A percentile compares a stretch with the other conserved stretches of the same genome.
These are phyloP conservation scores for Xylariaceae sp. DNA, from an alignment of 2,329 filamentous ascomycete species.

Conservation along the genomic window DNA sequence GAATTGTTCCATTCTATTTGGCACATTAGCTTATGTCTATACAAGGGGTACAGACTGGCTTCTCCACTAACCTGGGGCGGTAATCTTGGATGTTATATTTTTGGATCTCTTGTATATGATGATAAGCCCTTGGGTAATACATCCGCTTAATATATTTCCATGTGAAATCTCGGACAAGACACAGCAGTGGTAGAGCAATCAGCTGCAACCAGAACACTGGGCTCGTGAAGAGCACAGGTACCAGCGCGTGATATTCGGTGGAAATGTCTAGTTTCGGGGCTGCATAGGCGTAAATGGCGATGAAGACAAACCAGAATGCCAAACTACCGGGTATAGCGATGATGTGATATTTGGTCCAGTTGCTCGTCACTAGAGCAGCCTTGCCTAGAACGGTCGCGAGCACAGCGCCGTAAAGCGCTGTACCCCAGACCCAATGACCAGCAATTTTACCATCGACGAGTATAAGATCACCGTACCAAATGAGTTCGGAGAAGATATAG, in stretches of 20 bases:
- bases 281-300: conserved; percentile 81
- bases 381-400: conserved; percentile 91
- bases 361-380: conserved; percentile 89
- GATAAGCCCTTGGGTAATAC: conserved; percentile 93
- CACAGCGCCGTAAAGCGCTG: conserved; percentile 89
- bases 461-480: conserved; percentile 78
- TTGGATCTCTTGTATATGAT: conserved; percentile 98
- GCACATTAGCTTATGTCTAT: conserved; percentile 17
- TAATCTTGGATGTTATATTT: conserved; percentile 99
- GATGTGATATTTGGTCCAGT: conserved; percentile 98
- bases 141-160: conserved; percentile 99
- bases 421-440: conserved; percentile 98
- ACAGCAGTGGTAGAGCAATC: conserved; percentile 74
- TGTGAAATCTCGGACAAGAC: conserved; percentile 80
- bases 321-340: conserved; percentile 93
- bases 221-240: conserved; percentile 74
- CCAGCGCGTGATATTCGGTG: conserved; percentile 77
- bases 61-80: conserved; percentile 68
- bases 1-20: conserved; percentile 90
- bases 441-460: conserved; percentile 75
- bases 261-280: conserved; percentile 81
- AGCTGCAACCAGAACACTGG: conserved; percentile 90
- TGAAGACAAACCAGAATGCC: conserved; percentile 84
- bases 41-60: conserved; percentile 21
- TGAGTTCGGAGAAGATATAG: conserved; percentile 78